Percentiles rank a stretch among this genome's conserved stretches.
phyloP scores from a whole-genome alignment of 2,329 filamentous ascomycete species.

The Fusarium sp. region DNA sequence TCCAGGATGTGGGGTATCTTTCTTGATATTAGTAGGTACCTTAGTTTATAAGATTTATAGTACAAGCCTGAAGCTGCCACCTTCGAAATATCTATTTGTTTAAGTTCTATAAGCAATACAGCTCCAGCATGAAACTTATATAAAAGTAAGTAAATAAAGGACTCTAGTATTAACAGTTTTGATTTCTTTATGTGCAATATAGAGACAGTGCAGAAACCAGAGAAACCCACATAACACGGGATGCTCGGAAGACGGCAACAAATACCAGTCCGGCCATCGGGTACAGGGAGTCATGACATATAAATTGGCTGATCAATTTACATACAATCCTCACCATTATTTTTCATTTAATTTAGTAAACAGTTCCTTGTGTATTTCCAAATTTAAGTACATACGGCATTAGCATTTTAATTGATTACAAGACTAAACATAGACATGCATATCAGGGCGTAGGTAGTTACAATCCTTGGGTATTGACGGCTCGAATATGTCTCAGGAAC shows the following conservation, averaged over 20 bases:
- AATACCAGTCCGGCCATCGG: neutral
- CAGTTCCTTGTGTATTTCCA: neutral
- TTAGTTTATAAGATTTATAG: neutral
- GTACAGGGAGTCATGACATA: neutral
- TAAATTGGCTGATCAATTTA: neutral
- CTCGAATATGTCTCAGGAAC: too few relatives aligned
- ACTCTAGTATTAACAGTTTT: neutral
- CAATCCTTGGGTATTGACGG: too few relatives aligned
- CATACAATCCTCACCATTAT: neutral
- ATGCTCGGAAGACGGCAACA: neutral
- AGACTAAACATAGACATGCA: too few relatives aligned
- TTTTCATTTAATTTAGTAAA: fast-evolving
- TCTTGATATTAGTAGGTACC: too few relatives aligned
- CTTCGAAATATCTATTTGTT: neutral
- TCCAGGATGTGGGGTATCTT: neutral
- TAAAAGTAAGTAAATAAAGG: neutral
- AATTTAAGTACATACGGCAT: too few relatives aligned
- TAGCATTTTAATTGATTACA: too few relatives aligned
- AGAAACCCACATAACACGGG: neutral
- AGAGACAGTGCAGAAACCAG: neutral
- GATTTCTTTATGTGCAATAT: neutral
- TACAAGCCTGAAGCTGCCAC: neutral
- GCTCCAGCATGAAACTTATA: fast-evolving
- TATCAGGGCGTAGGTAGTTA: too few relatives aligned
- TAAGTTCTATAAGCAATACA: neutral